phyloP scores from a whole-genome alignment of 345 rosid genomes.

The Salix caprea region DNA sequence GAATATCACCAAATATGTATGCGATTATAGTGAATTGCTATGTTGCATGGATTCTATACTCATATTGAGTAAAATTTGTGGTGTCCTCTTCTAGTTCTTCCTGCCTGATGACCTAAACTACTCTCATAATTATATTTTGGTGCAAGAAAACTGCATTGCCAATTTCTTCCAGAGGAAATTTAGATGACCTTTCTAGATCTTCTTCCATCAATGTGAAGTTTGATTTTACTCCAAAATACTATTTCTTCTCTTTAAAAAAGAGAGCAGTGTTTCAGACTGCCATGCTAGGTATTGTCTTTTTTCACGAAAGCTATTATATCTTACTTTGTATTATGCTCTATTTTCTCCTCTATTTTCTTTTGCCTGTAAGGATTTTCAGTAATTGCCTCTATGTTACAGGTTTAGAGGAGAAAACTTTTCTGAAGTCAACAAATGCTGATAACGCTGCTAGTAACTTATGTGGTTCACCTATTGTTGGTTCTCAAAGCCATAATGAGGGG shows the following conservation, averaged over 20 bases:
- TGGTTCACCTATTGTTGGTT: constrained; percentile 53
- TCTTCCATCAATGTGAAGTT: neutral
- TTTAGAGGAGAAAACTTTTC: constrained; percentile 57
- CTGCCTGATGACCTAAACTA: neutral
- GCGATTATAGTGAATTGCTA: neutral
- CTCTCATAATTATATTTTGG: neutral
- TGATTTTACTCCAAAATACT: neutral
- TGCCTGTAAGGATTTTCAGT: neutral
- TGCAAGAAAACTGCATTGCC: too few relatives aligned
- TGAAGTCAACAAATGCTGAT: constrained; percentile 43
- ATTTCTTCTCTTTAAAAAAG: neutral
- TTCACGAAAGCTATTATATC: neutral
- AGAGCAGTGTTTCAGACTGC: neutral
- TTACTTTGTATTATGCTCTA: neutral
- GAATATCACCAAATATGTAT: neutral
- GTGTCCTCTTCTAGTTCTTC: neutral
- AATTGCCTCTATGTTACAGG: constrained; percentile 40
- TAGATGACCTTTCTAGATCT: neutral
- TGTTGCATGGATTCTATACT: neutral
- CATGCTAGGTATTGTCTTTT: neutral
- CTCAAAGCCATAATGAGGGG: constrained; percentile 51
- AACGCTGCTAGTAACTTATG: constrained; percentile 53
- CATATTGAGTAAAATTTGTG: neutral
- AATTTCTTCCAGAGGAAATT: neutral
- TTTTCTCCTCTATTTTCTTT: neutral